Evolutionary conservation across 805 yeast species (phyloP).

Genomic region (Metschnikowia cubensis): DNA sequence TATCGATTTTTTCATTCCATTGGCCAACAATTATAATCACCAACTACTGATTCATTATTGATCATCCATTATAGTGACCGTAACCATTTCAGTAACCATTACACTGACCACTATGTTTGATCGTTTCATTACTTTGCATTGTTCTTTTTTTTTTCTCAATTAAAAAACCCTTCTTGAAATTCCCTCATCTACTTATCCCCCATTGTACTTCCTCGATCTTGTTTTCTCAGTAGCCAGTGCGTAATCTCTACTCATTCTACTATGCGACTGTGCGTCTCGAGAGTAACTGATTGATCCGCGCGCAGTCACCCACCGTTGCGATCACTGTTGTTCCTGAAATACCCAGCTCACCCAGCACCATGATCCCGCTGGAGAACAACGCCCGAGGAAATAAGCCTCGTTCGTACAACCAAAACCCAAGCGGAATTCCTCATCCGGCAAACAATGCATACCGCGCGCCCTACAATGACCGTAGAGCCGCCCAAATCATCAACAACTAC

Average conservation of each 20-base stretch:
- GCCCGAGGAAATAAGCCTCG: slow-evolving; percentile 4
- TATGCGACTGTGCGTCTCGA: background rate
- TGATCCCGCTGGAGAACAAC: slow-evolving; percentile 14
- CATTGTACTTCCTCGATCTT: background rate
- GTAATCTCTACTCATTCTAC: too few species aligned
- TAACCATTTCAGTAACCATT: too few species aligned
- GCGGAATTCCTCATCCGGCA: background rate
- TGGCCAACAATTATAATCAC: too few species aligned
- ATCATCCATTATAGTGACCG: too few species aligned
- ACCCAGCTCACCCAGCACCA: background rate
- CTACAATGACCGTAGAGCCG: background rate
- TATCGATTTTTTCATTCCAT: background rate
- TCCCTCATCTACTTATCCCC: too few species aligned
- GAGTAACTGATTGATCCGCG: background rate
- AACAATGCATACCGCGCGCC: slow-evolving; percentile 2
- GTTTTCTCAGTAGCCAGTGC: too few species aligned
- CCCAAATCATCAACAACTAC: background rate
- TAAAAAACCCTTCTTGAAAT: too few species aligned
- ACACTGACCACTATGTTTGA: too few species aligned
- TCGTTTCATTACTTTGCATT: too few species aligned
- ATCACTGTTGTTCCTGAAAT: background rate
- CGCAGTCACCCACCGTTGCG: background rate
- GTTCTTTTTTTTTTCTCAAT: too few species aligned
- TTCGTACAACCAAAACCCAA: background rate
- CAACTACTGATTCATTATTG: too few species aligned